These are phyloP conservation scores for Taphrina flavorubra DNA, from an alignment of 1,139 yeast genomes.

Conservation along the genomic window DNA sequence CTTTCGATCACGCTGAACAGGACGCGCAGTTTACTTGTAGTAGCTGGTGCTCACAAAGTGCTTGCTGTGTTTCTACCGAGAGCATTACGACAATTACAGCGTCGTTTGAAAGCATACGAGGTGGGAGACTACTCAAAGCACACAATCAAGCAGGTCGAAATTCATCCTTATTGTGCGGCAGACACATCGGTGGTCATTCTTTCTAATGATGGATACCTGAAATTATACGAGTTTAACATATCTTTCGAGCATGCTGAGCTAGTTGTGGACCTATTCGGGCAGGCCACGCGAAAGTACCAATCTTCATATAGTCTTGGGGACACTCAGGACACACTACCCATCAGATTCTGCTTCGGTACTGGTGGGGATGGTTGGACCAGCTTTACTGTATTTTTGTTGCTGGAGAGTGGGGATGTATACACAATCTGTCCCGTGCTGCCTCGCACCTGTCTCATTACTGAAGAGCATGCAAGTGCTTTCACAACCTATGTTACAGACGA, in stretches of 20 bases:
- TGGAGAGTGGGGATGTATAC: conserved; percentile 37
- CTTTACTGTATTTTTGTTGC: conserved; percentile 32
- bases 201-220: conserved; percentile 31
- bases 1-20: conserved; percentile 7
- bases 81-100: background rate
- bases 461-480: conserved; percentile 19
- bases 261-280: conserved; percentile 34
- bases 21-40: conserved; percentile 15
- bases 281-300: background rate
- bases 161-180: conserved; percentile 39
- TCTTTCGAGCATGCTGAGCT: conserved; percentile 40
- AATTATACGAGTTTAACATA: conserved; percentile 37
- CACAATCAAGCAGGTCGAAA: conserved; percentile 18
- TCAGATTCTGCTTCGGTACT: conserved; percentile 36
- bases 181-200: conserved; percentile 38
- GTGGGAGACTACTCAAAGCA: conserved; percentile 20
- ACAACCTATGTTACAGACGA: conserved; percentile 26
- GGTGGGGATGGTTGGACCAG: conserved; percentile 41
- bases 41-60: conserved; percentile 13
- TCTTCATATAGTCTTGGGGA: conserved; percentile 26
- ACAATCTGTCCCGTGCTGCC: conserved; percentile 41
- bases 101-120: conserved; percentile 20
- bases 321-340: conserved; percentile 20
- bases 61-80: conserved; percentile 33
- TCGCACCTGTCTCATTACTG: conserved; percentile 13